A percentile compares a stretch with the other conserved stretches of the same genome.
Evolutionary conservation across 345 rosid genomes (phyloP).

Genomic region (Raphanus sativus): DNA sequence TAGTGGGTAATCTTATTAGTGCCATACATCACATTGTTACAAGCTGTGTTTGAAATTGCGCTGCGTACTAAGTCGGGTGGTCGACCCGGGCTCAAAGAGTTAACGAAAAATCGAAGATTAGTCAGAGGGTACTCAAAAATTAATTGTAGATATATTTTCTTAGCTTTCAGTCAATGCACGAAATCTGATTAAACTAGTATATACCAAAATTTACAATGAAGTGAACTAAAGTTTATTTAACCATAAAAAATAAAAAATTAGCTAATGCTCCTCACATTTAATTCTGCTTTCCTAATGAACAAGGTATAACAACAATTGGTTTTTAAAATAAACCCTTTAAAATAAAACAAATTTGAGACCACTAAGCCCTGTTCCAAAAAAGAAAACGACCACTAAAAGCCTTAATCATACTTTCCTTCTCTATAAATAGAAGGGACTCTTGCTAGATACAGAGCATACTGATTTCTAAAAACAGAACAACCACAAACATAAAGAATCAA

Average conservation of each 20-base stretch:
- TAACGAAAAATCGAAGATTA: too few species aligned
- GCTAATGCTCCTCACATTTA: background rate
- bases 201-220: background rate
- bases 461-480: background rate
- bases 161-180: background rate
- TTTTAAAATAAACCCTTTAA: too few species aligned
- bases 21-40: background rate
- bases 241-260: background rate
- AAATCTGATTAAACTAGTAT: background rate
- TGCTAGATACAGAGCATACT: background rate
- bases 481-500: background rate
- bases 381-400: background rate
- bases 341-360: background rate
- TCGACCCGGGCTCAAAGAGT: too few species aligned
- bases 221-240: background rate
- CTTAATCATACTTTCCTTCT: background rate
- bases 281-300: background rate
- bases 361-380: background rate
- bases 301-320: background rate
- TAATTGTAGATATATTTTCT: too few species aligned
- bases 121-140: too few species aligned
- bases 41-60: background rate
- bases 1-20: background rate
- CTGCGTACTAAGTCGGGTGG: too few species aligned
- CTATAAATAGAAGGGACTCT: background rate